phyloP scores from a whole-genome alignment of 352 stramenopile species.

The Nothophytophthora sp. region DNA sequence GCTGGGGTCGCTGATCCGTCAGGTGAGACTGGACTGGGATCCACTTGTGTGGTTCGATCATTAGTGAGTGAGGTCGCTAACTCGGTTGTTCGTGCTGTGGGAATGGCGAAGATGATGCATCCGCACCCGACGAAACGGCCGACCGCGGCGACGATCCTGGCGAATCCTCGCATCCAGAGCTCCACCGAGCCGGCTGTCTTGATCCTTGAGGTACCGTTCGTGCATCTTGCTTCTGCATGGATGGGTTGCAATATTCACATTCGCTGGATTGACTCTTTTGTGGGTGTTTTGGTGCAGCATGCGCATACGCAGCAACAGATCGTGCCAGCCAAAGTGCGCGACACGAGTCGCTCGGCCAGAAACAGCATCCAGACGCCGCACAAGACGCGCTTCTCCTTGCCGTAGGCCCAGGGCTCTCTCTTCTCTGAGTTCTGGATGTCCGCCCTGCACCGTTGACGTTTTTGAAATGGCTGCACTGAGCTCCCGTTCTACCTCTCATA shows the following conservation, averaged over 20 bases:
- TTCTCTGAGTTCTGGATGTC: background rate
- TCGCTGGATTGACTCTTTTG: too few species aligned
- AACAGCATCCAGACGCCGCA: constrained; percentile 28
- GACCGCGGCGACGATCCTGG: constrained; percentile 39
- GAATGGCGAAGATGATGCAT: constrained; percentile 61
- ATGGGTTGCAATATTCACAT: too few species aligned
- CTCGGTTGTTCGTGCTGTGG: too few species aligned
- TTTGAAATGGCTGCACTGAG: background rate
- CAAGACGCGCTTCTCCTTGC: constrained; percentile 15
- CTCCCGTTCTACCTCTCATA: too few species aligned
- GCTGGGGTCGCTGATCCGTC: constrained; percentile 32
- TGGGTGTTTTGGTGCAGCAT: constrained; percentile 7
- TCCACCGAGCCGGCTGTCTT: constrained; percentile 13
- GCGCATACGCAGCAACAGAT: constrained; percentile 30
- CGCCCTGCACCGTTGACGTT: too few species aligned
- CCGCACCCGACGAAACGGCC: constrained; percentile 40
- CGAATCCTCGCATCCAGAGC: constrained; percentile 20
- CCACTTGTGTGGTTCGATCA: too few species aligned
- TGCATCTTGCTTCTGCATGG: background rate
- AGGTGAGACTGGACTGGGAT: constrained; percentile 24
- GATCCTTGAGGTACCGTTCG: constrained; percentile 35
- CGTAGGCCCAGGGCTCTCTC: background rate
- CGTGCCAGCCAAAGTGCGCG: constrained; percentile 20
- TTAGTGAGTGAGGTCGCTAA: too few species aligned
- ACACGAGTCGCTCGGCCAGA: constrained; percentile 24